phyloP scores from a whole-genome alignment of 116 monocot genomes.

The Phalaenopsis hybrid region DNA sequence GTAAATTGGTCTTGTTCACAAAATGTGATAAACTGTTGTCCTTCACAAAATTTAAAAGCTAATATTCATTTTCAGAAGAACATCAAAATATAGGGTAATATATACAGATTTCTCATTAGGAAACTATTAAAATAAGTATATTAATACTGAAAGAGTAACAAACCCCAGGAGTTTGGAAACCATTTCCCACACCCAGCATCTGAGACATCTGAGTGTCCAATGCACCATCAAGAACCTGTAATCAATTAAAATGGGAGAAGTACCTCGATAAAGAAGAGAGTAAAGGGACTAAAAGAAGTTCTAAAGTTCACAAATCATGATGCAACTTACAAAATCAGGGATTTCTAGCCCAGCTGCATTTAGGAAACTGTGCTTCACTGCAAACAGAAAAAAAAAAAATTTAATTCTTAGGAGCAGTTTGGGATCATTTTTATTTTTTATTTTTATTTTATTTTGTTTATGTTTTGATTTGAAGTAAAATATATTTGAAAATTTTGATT shows the following conservation, averaged over 20 bases:
- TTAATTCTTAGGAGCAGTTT: not conserved
- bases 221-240: constrained; percentile 36
- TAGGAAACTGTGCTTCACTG: constrained; percentile 50
- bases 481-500: too few relatives aligned
- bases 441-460: too few relatives aligned
- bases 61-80: not conserved
- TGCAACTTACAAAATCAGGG: constrained; percentile 42
- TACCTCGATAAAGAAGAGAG: not conserved
- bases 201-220: constrained; percentile 25
- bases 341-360: constrained; percentile 29
- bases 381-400: constrained; percentile 1
- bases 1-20: too few relatives aligned
- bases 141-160: constrained; percentile 1
- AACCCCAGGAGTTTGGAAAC: constrained; percentile 76
- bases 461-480: too few relatives aligned
- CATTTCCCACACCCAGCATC: constrained; percentile 20
- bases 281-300: not conserved
- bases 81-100: not conserved
- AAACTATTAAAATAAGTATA: not conserved
- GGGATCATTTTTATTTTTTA: too few relatives aligned
- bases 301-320: not conserved
- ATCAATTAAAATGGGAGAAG: not conserved
- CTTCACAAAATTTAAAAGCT: not conserved
- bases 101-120: not conserved
- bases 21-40: too few relatives aligned